Evolutionary conservation across 306 rosid genomes (phyloP).

Genomic region (Cyclanthera cordifolia): DNA sequence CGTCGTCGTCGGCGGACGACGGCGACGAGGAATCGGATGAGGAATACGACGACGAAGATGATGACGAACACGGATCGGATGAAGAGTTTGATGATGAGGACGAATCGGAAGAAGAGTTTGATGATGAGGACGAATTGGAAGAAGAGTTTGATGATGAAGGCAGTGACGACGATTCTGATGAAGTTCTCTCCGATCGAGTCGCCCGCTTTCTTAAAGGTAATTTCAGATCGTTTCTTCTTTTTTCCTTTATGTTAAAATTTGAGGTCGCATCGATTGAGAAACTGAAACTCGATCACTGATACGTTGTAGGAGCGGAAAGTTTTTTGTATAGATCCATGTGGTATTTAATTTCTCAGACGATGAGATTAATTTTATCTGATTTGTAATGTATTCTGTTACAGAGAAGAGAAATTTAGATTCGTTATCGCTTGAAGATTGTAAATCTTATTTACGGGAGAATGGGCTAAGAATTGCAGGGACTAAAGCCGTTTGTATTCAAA

Average conservation of each 20-base stretch:
- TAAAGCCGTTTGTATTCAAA: constrained; percentile 41
- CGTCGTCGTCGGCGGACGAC: neutral
- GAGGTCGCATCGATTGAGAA: neutral
- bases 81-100: neutral
- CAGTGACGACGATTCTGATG: constrained; percentile 17
- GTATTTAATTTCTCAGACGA: neutral
- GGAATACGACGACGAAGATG: constrained; percentile 1
- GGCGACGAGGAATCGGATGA: neutral
- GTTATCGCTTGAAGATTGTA: constrained; percentile 45
- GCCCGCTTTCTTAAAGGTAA: constrained; percentile 41
- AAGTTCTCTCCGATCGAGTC: constrained; percentile 34
- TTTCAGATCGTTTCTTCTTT: neutral
- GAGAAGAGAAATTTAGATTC: constrained; percentile 34
- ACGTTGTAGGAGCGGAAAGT: neutral
- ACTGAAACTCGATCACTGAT: neutral
- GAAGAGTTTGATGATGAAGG: neutral
- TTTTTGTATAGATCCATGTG: neutral
- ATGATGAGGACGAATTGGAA: neutral
- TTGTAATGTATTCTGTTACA: constrained; percentile 13
- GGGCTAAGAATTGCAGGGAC: constrained; percentile 55
- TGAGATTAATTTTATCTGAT: neutral
- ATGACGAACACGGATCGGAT: neutral
- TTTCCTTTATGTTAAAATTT: neutral
- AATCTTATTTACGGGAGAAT: constrained; percentile 50
- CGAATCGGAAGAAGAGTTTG: neutral